Percentiles rank a stretch among this genome's conserved stretches.
Evolutionary conservation across 2,329 filamentous ascomycete species (phyloP).

Genomic region (Berkeleyomyces basicola): DNA sequence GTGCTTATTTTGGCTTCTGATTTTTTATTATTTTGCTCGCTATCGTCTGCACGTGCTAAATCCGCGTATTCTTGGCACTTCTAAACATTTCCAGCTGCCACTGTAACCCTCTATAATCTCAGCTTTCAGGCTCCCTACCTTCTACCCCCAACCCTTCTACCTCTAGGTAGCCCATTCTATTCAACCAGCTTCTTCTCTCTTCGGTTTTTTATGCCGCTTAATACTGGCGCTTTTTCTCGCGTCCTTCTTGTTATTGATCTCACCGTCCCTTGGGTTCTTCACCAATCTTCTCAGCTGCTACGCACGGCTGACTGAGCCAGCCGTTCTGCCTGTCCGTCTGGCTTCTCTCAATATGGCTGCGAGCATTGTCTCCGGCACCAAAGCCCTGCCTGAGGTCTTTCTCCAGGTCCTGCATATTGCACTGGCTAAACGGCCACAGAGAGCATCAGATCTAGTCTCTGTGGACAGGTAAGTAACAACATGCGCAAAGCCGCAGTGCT

Average conservation of each 20-base stretch:
- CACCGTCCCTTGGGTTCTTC: not conserved
- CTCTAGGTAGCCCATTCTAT: too few species aligned
- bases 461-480: conserved; percentile 9
- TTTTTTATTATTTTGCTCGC: not conserved
- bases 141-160: not conserved
- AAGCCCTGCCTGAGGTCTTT: conserved; percentile 8
- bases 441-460: conserved; percentile 6
- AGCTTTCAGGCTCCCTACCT: not conserved
- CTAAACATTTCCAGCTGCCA: not conserved
- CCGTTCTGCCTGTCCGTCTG: not conserved
- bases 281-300: not conserved
- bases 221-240: not conserved
- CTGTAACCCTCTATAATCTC: not conserved
- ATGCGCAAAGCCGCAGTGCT: not conserved
- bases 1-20: not conserved
- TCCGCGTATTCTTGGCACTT: not conserved
- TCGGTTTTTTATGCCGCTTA: not conserved
- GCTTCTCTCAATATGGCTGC: not conserved
- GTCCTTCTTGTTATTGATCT: not conserved
- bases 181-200: too few species aligned
- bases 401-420: conserved; percentile 8
- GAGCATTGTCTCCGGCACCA: not conserved
- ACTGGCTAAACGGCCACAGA: conserved; percentile 6
- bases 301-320: not conserved
- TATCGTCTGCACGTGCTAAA: not conserved